A percentile compares a stretch with the other conserved stretches of the same genome.
Conservation (phyloP, 148 eudicot genomes). For the Vaccinium macrocarpon region DNA sequence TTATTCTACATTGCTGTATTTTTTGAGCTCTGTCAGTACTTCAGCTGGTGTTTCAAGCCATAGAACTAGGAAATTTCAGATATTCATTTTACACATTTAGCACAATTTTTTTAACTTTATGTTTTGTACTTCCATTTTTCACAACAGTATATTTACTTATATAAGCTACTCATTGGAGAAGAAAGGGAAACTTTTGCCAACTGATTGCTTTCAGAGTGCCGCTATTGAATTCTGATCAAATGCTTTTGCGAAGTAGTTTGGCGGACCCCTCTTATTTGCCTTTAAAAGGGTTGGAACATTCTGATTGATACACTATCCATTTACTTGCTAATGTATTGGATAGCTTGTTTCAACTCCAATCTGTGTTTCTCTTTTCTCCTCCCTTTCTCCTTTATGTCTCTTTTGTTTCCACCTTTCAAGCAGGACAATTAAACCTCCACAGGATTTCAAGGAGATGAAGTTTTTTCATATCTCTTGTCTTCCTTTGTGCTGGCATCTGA, state of each 20-base stretch:
- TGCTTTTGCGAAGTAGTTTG: neutral
- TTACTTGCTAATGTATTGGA: neutral
- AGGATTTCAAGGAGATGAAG: neutral
- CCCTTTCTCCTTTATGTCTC: neutral
- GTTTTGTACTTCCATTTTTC: too few relatives aligned
- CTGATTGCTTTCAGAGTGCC: neutral
- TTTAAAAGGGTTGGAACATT: neutral
- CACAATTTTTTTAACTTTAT: neutral
- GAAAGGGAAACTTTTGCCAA: neutral
- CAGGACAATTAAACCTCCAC: neutral
- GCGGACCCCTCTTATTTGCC: neutral
- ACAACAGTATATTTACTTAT: too few relatives aligned
- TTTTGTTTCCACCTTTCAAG: conserved; percentile 3
- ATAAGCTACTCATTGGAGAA: too few relatives aligned
- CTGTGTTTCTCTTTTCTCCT: neutral
- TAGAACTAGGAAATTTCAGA: neutral
- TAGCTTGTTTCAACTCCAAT: neutral
- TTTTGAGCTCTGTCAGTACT: too few relatives aligned
- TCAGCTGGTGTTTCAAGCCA: neutral
- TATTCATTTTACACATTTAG: neutral
- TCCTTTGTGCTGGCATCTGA: neutral
- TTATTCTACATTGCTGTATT: neutral
- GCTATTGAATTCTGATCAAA: neutral
- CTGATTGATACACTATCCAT: neutral
- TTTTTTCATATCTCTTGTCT: neutral